Base-by-base conservation (phyloP, 345 rosid genomes). In the Gossypium bickii region DNA sequence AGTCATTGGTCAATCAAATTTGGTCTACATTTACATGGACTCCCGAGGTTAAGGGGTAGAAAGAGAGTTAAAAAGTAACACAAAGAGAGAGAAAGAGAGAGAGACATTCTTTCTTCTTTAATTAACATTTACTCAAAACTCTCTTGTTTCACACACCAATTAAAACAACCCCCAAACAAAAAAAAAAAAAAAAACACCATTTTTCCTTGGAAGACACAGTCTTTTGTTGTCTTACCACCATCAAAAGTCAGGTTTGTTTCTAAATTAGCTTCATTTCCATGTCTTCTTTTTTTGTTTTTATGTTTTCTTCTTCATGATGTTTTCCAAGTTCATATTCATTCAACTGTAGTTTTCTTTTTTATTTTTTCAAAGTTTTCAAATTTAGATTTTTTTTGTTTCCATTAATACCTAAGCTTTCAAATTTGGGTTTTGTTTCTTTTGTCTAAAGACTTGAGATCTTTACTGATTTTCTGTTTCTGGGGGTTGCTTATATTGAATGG, bases 401-500 rank as follows among this genome's bases (percentile, higher is more conserved):
- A 48, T 49, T 24, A 47, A 7, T 22, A 47, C 20, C 56, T 69
- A 27, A 43, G 16, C 51, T 49, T 49, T 10, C 43, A 49, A 44
- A 69, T 69, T 51, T 69, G 72, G 72, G 44, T 49, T 69, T 67
- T 16, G 58, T 68, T 68, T 68, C 22, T 68, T 22, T 68, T 3
- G 8, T 68, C 15, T 43, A 25, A 68, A 68, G 72, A 25, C 29
- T 49, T 68, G 45, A 69, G 45, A 69, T 69, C 72, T 49, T 49
- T 67, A n/a, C 38, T 48, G 44, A 27, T 69, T 69, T 49, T 25
- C 44, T 69, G 45, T 49, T 69, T 51, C 24, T 25, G 43, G 59
- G 58, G 27, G 51, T 49, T 15, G 22, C 58, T 25, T 49, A 22
- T 69, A 27, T 51, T 68, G 7, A 49, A 67, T 15, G 57, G 2